Conservation (phyloP, 2,329 filamentous ascomycete genomes). For the Neurospora sp. region DNA sequence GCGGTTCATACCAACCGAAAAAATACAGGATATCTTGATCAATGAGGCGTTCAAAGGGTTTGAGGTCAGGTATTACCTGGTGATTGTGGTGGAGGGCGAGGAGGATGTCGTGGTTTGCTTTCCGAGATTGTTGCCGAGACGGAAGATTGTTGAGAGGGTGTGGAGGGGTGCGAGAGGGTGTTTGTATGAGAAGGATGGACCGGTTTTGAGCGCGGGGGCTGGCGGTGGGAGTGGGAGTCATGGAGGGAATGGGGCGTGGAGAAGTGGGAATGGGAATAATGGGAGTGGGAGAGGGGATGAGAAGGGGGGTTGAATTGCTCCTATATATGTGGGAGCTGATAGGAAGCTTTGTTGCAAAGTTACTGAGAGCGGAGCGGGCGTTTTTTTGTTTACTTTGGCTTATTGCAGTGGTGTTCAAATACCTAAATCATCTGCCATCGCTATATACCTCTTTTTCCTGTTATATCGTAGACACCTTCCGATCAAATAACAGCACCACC, state of each 20-base stretch:
- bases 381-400: neutral
- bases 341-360: neutral
- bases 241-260: conserved; percentile 3
- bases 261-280: conserved; percentile 1
- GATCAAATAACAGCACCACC: neutral
- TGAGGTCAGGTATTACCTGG: conserved; percentile 80
- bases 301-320: neutral
- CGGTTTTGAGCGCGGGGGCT: neutral
- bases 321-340: neutral
- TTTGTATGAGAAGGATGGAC: conserved; percentile 55
- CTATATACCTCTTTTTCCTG: neutral
- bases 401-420: neutral
- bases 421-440: neutral
- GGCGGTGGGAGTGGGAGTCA: conserved; percentile 23
- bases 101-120: conserved; percentile 91
- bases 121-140: conserved; percentile 64
- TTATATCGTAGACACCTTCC: neutral
- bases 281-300: no score
- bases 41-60: conserved; percentile 93
- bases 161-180: conserved; percentile 81
- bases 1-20: conserved; percentile 73
- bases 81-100: conserved; percentile 84
- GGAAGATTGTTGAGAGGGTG: conserved; percentile 71
- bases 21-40: conserved; percentile 87
- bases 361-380: neutral